phyloP scores from a whole-genome alignment of 805 yeast genomes.

The Diddensiella santjacobensis region DNA sequence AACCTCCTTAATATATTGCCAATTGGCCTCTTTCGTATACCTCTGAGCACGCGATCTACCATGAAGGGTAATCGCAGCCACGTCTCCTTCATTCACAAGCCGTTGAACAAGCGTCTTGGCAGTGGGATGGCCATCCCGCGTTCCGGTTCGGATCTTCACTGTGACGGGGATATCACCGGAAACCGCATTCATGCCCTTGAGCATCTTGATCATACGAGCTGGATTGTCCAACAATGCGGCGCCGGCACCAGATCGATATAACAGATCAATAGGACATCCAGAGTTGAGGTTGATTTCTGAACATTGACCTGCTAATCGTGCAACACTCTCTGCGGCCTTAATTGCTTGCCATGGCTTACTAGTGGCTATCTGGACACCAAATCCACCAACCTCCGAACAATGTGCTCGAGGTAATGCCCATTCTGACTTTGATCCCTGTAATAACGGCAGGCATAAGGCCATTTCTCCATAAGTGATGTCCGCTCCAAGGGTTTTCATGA shows the following conservation, averaged over 20 bases:
- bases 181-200: slow-evolving; percentile 83
- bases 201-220: slow-evolving; percentile 68
- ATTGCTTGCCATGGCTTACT: slow-evolving; percentile 91
- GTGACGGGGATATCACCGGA: slow-evolving; percentile 91
- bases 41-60: slow-evolving; percentile 97
- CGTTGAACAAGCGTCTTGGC: slow-evolving; percentile 75
- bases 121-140: slow-evolving; percentile 77
- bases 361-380: slow-evolving; percentile 91
- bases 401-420: slow-evolving; percentile 98
- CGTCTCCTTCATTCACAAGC: slow-evolving; percentile 71
- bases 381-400: slow-evolving; percentile 73
- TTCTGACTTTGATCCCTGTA: slow-evolving; percentile 89
- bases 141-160: slow-evolving; percentile 88
- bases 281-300: slow-evolving; percentile 87
- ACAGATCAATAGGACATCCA: slow-evolving; percentile 95
- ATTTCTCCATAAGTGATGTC: slow-evolving; percentile 93
- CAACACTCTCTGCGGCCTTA: slow-evolving; percentile 81
- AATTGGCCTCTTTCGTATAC: slow-evolving; percentile 85
- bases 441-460: slow-evolving; percentile 82
- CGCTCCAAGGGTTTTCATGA: slow-evolving; percentile 87
- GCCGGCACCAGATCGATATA: slow-evolving; percentile 95
- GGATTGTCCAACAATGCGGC: slow-evolving; percentile 90
- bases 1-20: slow-evolving; percentile 80
- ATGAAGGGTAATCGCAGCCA: slow-evolving; percentile 88
- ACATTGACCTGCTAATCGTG: slow-evolving; percentile 54